Evolutionary conservation across 345 rosid genomes (phyloP).

Genomic region (Cardiospermum halicacabum): DNA sequence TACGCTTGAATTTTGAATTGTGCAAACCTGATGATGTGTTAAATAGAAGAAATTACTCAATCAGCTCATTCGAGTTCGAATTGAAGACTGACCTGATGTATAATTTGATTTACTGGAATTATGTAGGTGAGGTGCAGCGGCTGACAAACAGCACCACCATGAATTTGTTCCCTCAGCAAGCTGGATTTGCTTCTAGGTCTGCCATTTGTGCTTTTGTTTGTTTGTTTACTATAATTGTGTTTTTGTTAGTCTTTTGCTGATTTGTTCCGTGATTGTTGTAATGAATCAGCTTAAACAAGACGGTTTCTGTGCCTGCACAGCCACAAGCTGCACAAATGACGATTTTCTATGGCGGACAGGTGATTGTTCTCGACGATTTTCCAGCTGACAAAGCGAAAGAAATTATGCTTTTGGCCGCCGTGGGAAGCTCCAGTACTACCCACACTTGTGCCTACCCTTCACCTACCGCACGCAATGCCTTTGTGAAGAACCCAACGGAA

Average conservation of each 20-base stretch:
- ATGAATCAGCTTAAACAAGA: constrained; percentile 24
- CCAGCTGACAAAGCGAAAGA: constrained; percentile 79
- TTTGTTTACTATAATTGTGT: not conserved
- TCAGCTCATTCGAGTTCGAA: not conserved
- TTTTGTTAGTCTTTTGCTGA: not conserved
- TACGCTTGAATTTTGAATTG: not conserved
- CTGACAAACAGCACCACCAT: constrained; percentile 37
- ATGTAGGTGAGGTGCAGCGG: constrained; percentile 30
- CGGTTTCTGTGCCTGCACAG: constrained; percentile 17
- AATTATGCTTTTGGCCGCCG: constrained; percentile 59
- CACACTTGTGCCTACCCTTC: constrained; percentile 21
- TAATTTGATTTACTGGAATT: constrained; percentile 13
- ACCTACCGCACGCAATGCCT: constrained; percentile 14
- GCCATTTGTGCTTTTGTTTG: constrained; percentile 31
- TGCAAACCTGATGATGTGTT: not conserved
- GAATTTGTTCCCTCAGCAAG: constrained; percentile 57
- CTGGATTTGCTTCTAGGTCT: constrained; percentile 38
- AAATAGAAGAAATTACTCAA: not conserved
- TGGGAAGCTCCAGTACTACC: constrained; percentile 36
- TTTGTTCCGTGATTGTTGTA: constrained; percentile 9
- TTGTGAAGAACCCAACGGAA: constrained; percentile 20
- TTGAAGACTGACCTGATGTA: constrained; percentile 10
- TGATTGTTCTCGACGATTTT: constrained; percentile 65
- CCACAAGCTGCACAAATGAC: constrained; percentile 63
- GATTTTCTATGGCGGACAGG: constrained; percentile 79